Percentiles rank a stretch among this genome's conserved stretches.
These are phyloP conservation scores for Teratosphaeria pseudoeucalypti DNA, from an alignment of 2,329 filamentous ascomycete species.

Conservation along the genomic window DNA sequence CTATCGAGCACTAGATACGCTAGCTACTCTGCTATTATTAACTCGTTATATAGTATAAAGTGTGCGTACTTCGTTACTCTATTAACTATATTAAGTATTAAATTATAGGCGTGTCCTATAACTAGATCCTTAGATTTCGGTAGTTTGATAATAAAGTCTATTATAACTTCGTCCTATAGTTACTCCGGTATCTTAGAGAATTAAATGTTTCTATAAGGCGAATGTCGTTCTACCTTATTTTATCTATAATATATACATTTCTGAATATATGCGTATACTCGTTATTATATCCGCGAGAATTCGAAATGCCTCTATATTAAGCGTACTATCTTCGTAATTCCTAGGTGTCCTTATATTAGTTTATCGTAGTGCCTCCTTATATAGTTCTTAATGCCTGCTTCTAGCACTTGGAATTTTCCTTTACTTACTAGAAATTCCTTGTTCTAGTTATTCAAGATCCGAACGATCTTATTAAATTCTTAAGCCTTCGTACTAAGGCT, in stretches of 20 bases:
- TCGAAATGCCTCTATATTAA: conserved; percentile 3
- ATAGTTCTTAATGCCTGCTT: conserved; percentile 4
- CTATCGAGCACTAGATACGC: no score
- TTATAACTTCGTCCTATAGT: conserved; percentile 11
- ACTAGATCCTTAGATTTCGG: conserved; percentile 5
- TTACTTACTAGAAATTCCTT: conserved; percentile 6
- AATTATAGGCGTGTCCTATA: conserved; percentile 4
- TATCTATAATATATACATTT: conserved; percentile 1
- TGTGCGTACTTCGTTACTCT: conserved; percentile 10
- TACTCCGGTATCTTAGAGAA: conserved; percentile 3
- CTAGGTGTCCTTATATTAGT: conserved; percentile 6
- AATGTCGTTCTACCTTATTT: conserved; percentile 5
- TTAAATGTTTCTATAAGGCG: conserved; percentile 7
- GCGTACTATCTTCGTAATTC: conserved; percentile 2
- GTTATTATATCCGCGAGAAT: conserved; percentile 2
- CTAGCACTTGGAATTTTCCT: conserved; percentile 5
- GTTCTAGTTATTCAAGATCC: conserved; percentile 1
- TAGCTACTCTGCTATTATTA: conserved; percentile 8
- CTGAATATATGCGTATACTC: conserved; percentile 5
- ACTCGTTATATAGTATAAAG: conserved; percentile 8
- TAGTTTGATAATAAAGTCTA: conserved; percentile 17
- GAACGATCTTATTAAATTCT: background rate
- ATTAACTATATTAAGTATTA: conserved; percentile 14
- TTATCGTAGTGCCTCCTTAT: conserved; percentile 8
- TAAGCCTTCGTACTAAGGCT: conserved; percentile 1